A percentile compares a stretch with the other conserved stretches of the same genome.
Conservation (phyloP, 2,329 filamentous ascomycete species). For the Penicillium carneum region DNA sequence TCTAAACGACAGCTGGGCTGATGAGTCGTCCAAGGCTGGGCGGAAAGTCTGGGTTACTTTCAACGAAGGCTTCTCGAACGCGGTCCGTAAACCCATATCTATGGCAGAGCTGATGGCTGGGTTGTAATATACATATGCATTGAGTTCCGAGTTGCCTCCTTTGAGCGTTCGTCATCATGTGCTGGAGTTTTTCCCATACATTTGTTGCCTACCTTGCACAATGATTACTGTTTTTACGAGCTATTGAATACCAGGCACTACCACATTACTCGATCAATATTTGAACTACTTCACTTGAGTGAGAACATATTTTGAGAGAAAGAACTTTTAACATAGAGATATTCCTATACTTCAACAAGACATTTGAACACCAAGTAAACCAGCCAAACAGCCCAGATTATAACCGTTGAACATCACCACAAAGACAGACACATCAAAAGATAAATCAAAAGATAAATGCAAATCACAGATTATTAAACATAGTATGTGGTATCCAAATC, state of each 20-base stretch:
- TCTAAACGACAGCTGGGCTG: conserved; percentile 43
- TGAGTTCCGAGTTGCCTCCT: conserved; percentile 2
- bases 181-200: not conserved
- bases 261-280: not conserved
- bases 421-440: not conserved
- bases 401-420: not conserved
- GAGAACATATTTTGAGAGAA: not conserved
- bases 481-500: conserved; percentile 19
- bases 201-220: not conserved
- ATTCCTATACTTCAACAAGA: not conserved
- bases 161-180: conserved; percentile 17
- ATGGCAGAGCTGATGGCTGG: conserved; percentile 75
- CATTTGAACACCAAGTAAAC: not conserved
- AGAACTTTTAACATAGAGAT: not conserved
- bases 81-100: conserved; percentile 85
- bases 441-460: not conserved
- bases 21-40: conserved; percentile 51
- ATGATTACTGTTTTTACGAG: not conserved
- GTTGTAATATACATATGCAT: conserved; percentile 36
- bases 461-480: conserved; percentile 4
- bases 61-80: conserved; percentile 90
- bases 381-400: not conserved
- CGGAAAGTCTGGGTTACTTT: conserved; percentile 84
- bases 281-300: not conserved
- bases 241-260: not conserved